Evolutionary conservation across 148 eudicot genomes (phyloP), one percentile per base, ranked within the genome.

Genomic region (Diospyros kaki): DNA sequence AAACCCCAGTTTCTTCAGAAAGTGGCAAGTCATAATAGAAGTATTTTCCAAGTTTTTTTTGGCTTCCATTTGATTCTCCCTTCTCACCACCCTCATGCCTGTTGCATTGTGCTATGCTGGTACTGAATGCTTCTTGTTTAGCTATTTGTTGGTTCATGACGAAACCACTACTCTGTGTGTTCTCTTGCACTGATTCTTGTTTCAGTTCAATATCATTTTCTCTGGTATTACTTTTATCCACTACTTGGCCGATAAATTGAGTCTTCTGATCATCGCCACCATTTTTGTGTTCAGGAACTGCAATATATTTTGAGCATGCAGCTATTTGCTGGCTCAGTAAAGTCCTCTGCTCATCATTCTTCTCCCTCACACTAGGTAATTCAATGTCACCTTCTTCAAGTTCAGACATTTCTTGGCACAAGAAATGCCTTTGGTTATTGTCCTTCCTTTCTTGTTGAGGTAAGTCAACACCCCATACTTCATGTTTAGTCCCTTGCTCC

Each of bases 11-110:
- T 77, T 87, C 93, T 75, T 87, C 93, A 77, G 72, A 59, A 66
- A 79, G 81, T 2, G 96, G 96, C 9, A 86, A 43, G 58, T 84
- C 93, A 73, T 89, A 91, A 53, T 65, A 83, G 61, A 91, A 89
- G 75, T 87, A 91, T 55, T 83, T 91, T 43, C 82, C 81, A 12
- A 72, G 75, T 44, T 79, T 73, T 68, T 67, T 41, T 5, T 44
- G 46, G 68, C 60, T 54, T 28, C 15, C 54, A 77, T 73, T 72
- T 28, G 53, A 54, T 28, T 77, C 76, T 61, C 15, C 67, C 13
- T 68, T 75, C 67, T 74, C 66, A 11, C 71, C 73, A 66, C 8
- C 63, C 63, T 71, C 75, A 69, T 67, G 61, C 14, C 17, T 75
- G 53, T 11, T 39, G 38, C 43, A 60, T 61, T 64, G 79, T 51